Evolutionary conservation across 371 early-diverging fungal genomes (phyloP).

Genomic region (Actinomortierella wolfii): DNA sequence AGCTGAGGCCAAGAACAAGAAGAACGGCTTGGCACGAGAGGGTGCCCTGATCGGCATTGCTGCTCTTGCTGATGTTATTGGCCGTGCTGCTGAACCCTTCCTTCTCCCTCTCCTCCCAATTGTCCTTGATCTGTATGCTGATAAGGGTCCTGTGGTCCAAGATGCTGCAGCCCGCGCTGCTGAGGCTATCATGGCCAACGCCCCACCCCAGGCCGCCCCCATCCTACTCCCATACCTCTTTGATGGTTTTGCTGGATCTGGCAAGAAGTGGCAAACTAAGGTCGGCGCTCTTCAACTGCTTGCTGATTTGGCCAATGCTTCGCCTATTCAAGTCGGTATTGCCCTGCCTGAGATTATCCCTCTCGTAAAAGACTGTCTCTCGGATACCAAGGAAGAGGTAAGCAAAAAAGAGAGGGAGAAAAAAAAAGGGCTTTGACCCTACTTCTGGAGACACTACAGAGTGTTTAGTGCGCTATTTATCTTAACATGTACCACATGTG

Average conservation of each 20-base stretch:
- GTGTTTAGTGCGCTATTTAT: no score
- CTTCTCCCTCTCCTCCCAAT: slow-evolving; percentile 59
- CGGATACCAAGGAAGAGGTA: slow-evolving; percentile 78
- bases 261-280: slow-evolving; percentile 82
- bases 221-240: slow-evolving; percentile 64
- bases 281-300: slow-evolving; percentile 68
- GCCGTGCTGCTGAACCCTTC: slow-evolving; percentile 65
- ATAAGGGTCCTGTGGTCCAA: slow-evolving; percentile 75
- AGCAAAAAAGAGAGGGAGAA: slow-evolving; percentile 12
- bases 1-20: slow-evolving; percentile 66
- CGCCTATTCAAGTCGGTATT: slow-evolving; percentile 70
- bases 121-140: slow-evolving; percentile 69
- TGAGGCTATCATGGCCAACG: slow-evolving; percentile 52
- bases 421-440: no score
- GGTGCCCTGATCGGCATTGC: slow-evolving; percentile 74
- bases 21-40: slow-evolving; percentile 73
- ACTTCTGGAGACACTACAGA: no score
- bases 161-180: slow-evolving; percentile 73
- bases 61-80: slow-evolving; percentile 61
- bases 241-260: slow-evolving; percentile 63
- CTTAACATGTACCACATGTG: no score
- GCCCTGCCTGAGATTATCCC: slow-evolving; percentile 75
- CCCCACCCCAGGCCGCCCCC: slow-evolving; percentile 63
- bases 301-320: slow-evolving; percentile 55
- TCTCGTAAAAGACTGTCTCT: slow-evolving; percentile 69